phyloP scores from a whole-genome alignment of 2,329 filamentous ascomycete genomes.

The Penicillium oxalicum region DNA sequence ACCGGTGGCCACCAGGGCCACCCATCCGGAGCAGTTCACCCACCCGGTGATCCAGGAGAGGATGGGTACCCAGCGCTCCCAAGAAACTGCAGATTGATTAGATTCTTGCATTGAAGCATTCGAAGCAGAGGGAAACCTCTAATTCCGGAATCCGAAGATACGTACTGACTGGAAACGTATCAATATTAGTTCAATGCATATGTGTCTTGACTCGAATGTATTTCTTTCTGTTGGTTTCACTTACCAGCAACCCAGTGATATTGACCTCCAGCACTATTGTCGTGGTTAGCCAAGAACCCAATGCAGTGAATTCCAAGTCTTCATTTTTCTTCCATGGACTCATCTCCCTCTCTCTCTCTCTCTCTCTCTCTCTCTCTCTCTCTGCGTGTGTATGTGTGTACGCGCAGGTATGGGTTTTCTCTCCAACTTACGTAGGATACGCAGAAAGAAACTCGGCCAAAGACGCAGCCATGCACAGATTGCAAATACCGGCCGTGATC shows the following conservation, averaged over 20 bases:
- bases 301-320: no score
- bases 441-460: constrained; percentile 66
- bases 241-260: constrained; percentile 63
- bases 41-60: constrained; percentile 67
- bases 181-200: background rate
- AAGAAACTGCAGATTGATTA: constrained; percentile 43
- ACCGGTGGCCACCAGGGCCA: constrained; percentile 60
- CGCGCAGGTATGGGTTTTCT: no score
- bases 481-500: constrained; percentile 59
- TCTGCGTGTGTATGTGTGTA: no score
- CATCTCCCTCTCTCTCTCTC: no score
- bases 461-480: constrained; percentile 62
- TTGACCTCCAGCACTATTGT: constrained; percentile 50
- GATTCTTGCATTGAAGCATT: background rate
- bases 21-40: constrained; percentile 65
- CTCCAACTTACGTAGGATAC: constrained; percentile 45
- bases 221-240: background rate
- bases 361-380: no score
- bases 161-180: constrained; percentile 23
- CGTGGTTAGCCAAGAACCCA: constrained; percentile 9
- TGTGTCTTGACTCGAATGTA: background rate
- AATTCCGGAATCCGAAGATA: background rate
- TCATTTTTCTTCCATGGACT: no score
- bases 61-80: constrained; percentile 54
- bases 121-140: background rate